These are phyloP conservation scores for Lignosus rhinocerotis DNA, from an alignment of 1,284 basidiomycete genomes.

Conservation along the genomic window DNA sequence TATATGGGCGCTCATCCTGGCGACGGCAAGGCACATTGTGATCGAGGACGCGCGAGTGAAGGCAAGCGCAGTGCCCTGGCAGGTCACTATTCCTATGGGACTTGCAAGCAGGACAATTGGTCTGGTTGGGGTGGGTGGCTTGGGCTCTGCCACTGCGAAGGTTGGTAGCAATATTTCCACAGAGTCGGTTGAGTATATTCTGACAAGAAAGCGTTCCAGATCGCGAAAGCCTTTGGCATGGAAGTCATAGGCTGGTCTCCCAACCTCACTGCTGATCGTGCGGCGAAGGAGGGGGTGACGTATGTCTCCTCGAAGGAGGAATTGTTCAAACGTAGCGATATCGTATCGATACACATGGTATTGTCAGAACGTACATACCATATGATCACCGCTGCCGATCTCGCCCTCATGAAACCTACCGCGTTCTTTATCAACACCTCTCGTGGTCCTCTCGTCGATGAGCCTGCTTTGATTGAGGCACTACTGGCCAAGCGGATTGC, in stretches of 20 bases:
- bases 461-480: conserved; percentile 50
- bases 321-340: conserved; percentile 52
- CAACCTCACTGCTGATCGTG: conserved; percentile 58
- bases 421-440: conserved; percentile 67
- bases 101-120: conserved; percentile 58
- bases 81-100: conserved; percentile 52
- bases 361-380: conserved; percentile 50
- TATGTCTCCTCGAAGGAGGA: conserved; percentile 51
- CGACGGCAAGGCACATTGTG: conserved; percentile 51
- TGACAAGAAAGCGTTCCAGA: conserved; percentile 30
- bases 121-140: conserved; percentile 56
- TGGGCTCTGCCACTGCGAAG: conserved; percentile 50
- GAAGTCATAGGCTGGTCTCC: conserved; percentile 64
- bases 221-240: conserved; percentile 63
- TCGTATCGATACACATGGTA: conserved; percentile 62
- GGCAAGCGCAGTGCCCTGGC: conserved; percentile 52
- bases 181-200: conserved; percentile 5
- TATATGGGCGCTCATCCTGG: conserved; percentile 67
- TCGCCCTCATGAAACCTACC: conserved; percentile 52
- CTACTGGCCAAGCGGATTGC: conserved; percentile 51
- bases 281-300: conserved; percentile 50
- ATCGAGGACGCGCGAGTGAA: conserved; percentile 54
- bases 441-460: conserved; percentile 61
- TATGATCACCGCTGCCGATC: conserved; percentile 47
- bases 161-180: conserved; percentile 33